phyloP scores from a whole-genome alignment of 305 asterid species.

The Striga hermonthica region DNA sequence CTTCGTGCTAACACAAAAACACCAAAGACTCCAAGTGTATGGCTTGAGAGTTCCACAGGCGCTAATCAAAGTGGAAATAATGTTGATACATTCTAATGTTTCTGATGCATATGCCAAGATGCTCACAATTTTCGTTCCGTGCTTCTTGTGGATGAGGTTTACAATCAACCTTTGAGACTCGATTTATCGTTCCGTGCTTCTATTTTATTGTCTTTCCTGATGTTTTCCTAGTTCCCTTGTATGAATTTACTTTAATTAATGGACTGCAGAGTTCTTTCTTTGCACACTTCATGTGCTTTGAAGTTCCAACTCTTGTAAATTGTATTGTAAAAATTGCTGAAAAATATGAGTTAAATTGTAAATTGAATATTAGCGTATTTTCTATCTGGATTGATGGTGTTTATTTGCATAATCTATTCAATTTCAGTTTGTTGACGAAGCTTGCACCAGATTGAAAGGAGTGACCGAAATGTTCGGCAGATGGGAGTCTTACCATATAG shows the following conservation, averaged over 20 bases:
- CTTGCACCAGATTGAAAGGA: conserved; percentile 95
- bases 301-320: conserved; percentile 84
- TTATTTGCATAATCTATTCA: conserved; percentile 28
- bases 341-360: conserved; percentile 8
- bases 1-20: conserved; percentile 98
- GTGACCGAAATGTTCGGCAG: conserved; percentile 91
- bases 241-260: conserved; percentile 19
- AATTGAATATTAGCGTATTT: conserved; percentile 8
- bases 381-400: conserved; percentile 26
- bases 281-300: conserved; percentile 99
- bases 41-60: conserved; percentile 95
- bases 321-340: background rate
- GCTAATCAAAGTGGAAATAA: conserved; percentile 76
- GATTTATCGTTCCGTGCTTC: conserved; percentile 18
- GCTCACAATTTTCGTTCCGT: conserved; percentile 97
- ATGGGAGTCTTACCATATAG: conserved; percentile 84
- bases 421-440: conserved; percentile 93
- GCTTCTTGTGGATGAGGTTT: conserved; percentile 98
- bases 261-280: conserved; percentile 91
- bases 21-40: conserved; percentile 80
- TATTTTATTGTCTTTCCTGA: conserved; percentile 26
- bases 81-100: conserved; percentile 90
- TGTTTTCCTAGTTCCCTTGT: conserved; percentile 27
- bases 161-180: conserved; percentile 28
- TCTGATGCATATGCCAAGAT: conserved; percentile 98